Evolutionary conservation across 495 filamentous ascomycete genomes (phyloP).

Genomic region (Penicillium salamii): DNA sequence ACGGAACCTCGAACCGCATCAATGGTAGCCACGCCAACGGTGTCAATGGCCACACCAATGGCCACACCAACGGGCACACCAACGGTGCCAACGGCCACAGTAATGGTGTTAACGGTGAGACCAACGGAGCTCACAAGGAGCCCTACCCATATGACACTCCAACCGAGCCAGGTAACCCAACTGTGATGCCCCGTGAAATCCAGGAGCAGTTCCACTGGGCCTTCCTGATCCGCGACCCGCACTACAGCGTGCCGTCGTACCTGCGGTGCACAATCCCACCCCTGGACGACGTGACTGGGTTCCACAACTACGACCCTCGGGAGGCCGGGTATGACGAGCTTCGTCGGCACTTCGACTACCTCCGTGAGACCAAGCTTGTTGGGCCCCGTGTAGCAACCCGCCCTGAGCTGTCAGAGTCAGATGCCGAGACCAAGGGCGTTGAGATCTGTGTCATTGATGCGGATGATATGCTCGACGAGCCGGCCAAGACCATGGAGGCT

Average conservation of each 20-base stretch:
- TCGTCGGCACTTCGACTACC: constrained; percentile 78
- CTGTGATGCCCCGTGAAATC: constrained; percentile 69
- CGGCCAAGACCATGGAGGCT: constrained; percentile 64
- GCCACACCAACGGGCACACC: constrained; percentile 14
- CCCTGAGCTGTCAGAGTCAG: constrained; percentile 22
- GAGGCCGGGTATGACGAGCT: constrained; percentile 92
- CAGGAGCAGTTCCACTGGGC: constrained; percentile 82
- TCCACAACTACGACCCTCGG: constrained; percentile 75
- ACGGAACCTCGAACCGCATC: constrained; percentile 13
- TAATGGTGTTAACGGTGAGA: constrained; percentile 10
- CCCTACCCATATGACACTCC: constrained; percentile 58
- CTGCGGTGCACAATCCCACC: constrained; percentile 96
- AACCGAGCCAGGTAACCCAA: constrained; percentile 68
- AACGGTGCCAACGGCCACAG: constrained; percentile 11
- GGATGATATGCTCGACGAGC: constrained; percentile 86
- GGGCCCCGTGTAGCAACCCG: constrained; percentile 57
- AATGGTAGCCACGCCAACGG: constrained; percentile 21
- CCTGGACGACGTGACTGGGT: constrained; percentile 74
- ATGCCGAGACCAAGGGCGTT: constrained; percentile 12
- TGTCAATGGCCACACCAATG: constrained; percentile 5
- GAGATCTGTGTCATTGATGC: constrained; percentile 91
- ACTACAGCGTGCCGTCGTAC: constrained; percentile 82
- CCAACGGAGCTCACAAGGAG: constrained; percentile 17
- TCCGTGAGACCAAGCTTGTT: constrained; percentile 58
- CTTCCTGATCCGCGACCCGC: constrained; percentile 95